Base-by-base conservation (phyloP, 345 rosid species). In the Lagerstroemia speciosa region DNA sequence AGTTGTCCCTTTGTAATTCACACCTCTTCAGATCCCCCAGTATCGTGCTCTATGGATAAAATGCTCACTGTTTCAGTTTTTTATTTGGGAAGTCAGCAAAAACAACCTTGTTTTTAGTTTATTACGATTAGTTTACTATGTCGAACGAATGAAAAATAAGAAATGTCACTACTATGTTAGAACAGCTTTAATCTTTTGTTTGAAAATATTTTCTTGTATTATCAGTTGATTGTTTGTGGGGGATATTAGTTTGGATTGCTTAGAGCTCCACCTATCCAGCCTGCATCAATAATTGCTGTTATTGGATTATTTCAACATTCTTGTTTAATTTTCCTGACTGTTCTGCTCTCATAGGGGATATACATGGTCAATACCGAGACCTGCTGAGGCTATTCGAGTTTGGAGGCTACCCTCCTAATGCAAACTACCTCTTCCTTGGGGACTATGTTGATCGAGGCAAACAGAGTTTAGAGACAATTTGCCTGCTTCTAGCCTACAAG, bases 371-470 rank as follows among this genome's bases (percentile, higher is more conserved):
- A 69, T 93, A 93, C 74, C 95, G 77, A 85, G 99, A 94, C 77
- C 94, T 94, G 33, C 77, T 91, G 38, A 90, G 96, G 85, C 62
- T 94, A 41, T 88, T 94, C 12, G 96, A 94, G 71, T 81, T 82
- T 26, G 98, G 98, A 43, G 97, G 97, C 67, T 89, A 86, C 68
- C 99, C 99, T 71, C 97, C 99, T 9, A 70, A 93, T 34, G 88
- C 96, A 41, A 89, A 87, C 82, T 91, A 94, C 69, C 86, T 94
- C 66, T 94, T 94, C 83, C 97, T 91, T 0, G 99, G 99, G 22
- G 99, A 94, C 73, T 94, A 94, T 68, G 99, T 94, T 0, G 99
- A 94, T 67, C 82, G 99, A 74, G 99, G 99, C 78, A 94, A 85
- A 78, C 96, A 91, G 77, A 94, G 99, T 73, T 82, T 94, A 79